Evolutionary conservation across 768 basidiomycete genomes (phyloP), one percentile per base, ranked within the genome.

Genomic region (Pluteus cervinus): DNA sequence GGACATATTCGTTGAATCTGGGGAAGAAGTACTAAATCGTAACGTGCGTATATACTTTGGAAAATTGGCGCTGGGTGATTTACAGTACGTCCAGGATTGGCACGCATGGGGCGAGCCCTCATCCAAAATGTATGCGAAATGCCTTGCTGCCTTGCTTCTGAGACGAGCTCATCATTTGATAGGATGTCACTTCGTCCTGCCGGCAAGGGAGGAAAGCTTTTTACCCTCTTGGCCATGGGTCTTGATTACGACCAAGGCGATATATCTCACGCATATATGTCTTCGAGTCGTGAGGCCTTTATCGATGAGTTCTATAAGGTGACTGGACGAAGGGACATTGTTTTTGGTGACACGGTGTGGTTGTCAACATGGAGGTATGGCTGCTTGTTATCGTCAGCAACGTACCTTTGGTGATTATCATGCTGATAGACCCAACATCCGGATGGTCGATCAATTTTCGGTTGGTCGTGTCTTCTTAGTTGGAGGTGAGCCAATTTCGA

Each of bases 381-480:
- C n/a, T n/a, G n/a, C n/a, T 38, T 40, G 8, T 24, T 34, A 21
- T 20, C 20, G 12, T 37, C 2, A 22, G 7, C 11, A 17, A 12
- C 12, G 16, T 4, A 10, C 16, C n/a, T 14, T 32, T 26, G 21
- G 26, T 29, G 45, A 42, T 9, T 38, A 41, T 21, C 11, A 24
- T n/a, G 9, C 6, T 17, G 15, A n/a, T 31, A 66, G 72, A 22
- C 63, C 70, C 1, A 76, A 72, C 47, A 64, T 76, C 23, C 58
- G 75, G 7, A 72, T 73, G 71, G 67, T 63, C 1, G 46, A 73
- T 26, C 58, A 50, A 15, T 66, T 74, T 45, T 47, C 54, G 12
- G 40, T 46, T 4, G 70, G 69, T 2, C 56, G 69, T 12, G 66
- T 65, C 7, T 75, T 73, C 41, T 34, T 75, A n/a, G 65, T 54